phyloP scores from a whole-genome alignment of 1,139 yeast species.

The Geotrichum fermentans region DNA sequence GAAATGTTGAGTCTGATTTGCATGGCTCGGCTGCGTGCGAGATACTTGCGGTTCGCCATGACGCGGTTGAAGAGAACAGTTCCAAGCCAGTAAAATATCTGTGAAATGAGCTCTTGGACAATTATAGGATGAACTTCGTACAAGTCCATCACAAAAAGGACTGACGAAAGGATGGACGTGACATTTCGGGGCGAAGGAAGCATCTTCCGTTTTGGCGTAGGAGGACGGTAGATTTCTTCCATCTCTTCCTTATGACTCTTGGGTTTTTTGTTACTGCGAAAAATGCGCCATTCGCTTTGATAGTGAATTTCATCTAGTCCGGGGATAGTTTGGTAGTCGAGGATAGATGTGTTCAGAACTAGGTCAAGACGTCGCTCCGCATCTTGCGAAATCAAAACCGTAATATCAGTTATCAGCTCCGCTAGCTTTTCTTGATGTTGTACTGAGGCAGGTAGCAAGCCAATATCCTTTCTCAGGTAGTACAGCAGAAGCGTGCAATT shows the following conservation, averaged over 20 bases:
- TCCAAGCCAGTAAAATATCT: slow-evolving; percentile 75
- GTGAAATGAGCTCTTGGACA: slow-evolving; percentile 70
- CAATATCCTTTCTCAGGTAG: slow-evolving; percentile 40
- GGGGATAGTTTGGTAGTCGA: slow-evolving; percentile 44
- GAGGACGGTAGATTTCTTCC: slow-evolving; percentile 60
- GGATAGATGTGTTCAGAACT: slow-evolving; percentile 38
- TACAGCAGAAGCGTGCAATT: slow-evolving; percentile 40
- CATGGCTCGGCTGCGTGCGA: slow-evolving; percentile 79
- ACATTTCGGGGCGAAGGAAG: slow-evolving; percentile 85
- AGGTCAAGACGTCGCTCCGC: slow-evolving; percentile 39
- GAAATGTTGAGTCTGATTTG: slow-evolving; percentile 85
- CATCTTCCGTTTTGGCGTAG: slow-evolving; percentile 58
- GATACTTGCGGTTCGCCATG: slow-evolving; percentile 57
- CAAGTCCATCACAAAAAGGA: slow-evolving; percentile 76
- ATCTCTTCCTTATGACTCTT: slow-evolving; percentile 49
- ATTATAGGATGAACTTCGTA: slow-evolving; percentile 75
- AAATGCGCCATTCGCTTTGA: slow-evolving; percentile 43
- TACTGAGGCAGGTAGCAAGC: slow-evolving; percentile 32
- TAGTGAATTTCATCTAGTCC: slow-evolving; percentile 41
- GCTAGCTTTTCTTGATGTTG: slow-evolving; percentile 35
- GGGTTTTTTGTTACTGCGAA: slow-evolving; percentile 29
- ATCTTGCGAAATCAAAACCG: slow-evolving; percentile 37
- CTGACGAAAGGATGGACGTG: slow-evolving; percentile 82
- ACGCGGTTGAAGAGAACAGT: slow-evolving; percentile 69
- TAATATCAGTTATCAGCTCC: slow-evolving; percentile 37